Percentiles rank a stretch among this genome's conserved stretches.
phyloP scores from a whole-genome alignment of 441 rosid genomes.

The Croton setiger region DNA sequence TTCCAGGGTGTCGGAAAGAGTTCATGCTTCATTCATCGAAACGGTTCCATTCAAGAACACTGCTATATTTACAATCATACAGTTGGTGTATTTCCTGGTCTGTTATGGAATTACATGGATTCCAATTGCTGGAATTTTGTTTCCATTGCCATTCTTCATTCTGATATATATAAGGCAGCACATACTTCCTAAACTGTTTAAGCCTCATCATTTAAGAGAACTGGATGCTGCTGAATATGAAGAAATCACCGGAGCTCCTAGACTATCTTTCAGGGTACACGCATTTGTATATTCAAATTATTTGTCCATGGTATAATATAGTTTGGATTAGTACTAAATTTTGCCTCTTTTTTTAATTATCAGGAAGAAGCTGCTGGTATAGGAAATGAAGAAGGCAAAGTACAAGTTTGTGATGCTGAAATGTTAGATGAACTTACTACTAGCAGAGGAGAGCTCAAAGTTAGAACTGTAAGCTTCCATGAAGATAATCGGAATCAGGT shows the following conservation, averaged over 20 bases:
- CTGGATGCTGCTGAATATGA: slow-evolving; percentile 60
- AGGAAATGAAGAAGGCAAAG: slow-evolving; percentile 25
- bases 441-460: slow-evolving; percentile 63
- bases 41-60: slow-evolving; percentile 47
- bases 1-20: slow-evolving; percentile 43
- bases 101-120: slow-evolving; percentile 63
- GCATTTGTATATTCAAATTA: neutral
- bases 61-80: slow-evolving; percentile 44
- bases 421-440: slow-evolving; percentile 67
- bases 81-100: slow-evolving; percentile 41
- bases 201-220: slow-evolving; percentile 34
- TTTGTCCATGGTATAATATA: neutral
- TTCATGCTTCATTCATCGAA: slow-evolving; percentile 57
- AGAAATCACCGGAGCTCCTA: slow-evolving; percentile 33
- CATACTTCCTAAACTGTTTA: slow-evolving; percentile 45
- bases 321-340: neutral
- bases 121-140: slow-evolving; percentile 51
- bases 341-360: neutral
- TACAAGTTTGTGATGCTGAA: slow-evolving; percentile 45
- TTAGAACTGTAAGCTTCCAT: slow-evolving; percentile 40
- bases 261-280: slow-evolving; percentile 32
- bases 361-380: slow-evolving; percentile 20
- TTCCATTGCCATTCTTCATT: slow-evolving; percentile 57
- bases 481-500: slow-evolving; percentile 45
- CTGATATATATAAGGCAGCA: slow-evolving; percentile 44